Evolutionary conservation across 805 yeast species (phyloP), one percentile per base, ranked within the genome.

Genomic region (Suhomyces kilbournensis): DNA sequence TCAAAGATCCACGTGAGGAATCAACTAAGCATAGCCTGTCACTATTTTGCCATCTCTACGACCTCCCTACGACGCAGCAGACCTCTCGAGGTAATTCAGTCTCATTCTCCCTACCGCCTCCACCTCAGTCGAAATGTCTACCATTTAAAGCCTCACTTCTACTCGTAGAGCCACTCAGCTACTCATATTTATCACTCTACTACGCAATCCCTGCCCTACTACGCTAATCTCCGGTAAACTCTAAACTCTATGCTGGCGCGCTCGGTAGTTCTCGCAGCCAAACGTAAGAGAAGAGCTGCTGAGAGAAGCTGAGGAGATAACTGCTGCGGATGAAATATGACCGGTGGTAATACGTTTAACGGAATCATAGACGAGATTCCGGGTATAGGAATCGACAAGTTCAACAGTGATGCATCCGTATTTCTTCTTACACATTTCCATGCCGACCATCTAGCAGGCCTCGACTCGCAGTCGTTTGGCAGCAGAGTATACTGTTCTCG

Each of bases 361-460:
- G 83, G 84, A 3, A 53, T 60, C 9, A 58, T 81, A 7, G 55
- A 61, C 9, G 86, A 82, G 62, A 78, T 79, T 55, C 84, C 83
- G 0, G 71, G 71, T 2, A 62, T 82, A 3, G 66, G 77, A 34
- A 67, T 79, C 50, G 77, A 66, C 65, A 60, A 60, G 55, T 70
- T 68, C 60, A 65, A 66, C 52, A 51, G 56, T 8, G 49, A 49
- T 1, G 69, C 68, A 0, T 53, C 59, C 2, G 55, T 64, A 4
- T 70, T 56, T 49, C 59, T 74, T 3, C 69, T 83, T 7, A 75
- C 86, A 0, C 87, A 83, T 57, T 71, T 74, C 49, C 88, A 83
- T 61, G 60, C 76, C 1, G 87, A 83, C 56, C 87, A 82, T 59
- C 60, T 82, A 46, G 61, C 53, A 0, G 87, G 87, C 0, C 62